These are phyloP conservation scores for Ceratobasidium sp. DNA, from an alignment of 1,284 basidiomycete species.

Conservation along the genomic window DNA sequence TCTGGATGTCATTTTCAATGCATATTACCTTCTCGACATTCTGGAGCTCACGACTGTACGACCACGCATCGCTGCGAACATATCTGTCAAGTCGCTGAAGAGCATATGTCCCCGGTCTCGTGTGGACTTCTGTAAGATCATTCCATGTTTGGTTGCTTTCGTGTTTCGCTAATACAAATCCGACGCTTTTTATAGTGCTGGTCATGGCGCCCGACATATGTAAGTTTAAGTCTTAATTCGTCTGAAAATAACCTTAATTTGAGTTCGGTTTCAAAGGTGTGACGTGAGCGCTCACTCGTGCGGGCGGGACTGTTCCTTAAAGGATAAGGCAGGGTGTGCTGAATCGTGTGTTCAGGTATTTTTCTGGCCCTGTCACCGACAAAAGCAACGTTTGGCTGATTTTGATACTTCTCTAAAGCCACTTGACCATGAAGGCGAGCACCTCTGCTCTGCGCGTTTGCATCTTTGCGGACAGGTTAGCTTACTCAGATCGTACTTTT, in stretches of 20 bases:
- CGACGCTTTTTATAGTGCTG: constrained; percentile 55
- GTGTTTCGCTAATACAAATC: not conserved
- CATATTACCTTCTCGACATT: constrained; percentile 31
- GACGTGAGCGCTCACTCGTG: constrained; percentile 27
- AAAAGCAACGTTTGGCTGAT: too few species aligned
- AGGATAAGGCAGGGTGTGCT: constrained; percentile 12
- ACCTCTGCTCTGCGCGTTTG: constrained; percentile 62
- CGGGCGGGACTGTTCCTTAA: constrained; percentile 20
- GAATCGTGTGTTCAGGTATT: constrained; percentile 61
- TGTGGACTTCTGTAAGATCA: constrained; percentile 62
- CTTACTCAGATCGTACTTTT: not conserved
- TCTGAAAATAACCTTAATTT: not conserved
- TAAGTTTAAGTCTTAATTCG: constrained; percentile 48
- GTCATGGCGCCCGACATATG: constrained; percentile 67
- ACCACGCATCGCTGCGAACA: constrained; percentile 42
- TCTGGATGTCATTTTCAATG: constrained; percentile 38
- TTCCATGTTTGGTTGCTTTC: too few species aligned
- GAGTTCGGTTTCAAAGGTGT: not conserved
- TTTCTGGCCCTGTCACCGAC: not conserved
- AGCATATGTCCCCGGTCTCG: constrained; percentile 34
- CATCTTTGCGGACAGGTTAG: constrained; percentile 67
- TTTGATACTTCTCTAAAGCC: constrained; percentile 51
- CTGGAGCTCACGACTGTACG: constrained; percentile 39
- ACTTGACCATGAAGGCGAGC: constrained; percentile 58
- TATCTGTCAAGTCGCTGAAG: constrained; percentile 41